Base-by-base conservation (phyloP, 768 basidiomycete genomes). In the Macrolepiota fuliginosa region DNA sequence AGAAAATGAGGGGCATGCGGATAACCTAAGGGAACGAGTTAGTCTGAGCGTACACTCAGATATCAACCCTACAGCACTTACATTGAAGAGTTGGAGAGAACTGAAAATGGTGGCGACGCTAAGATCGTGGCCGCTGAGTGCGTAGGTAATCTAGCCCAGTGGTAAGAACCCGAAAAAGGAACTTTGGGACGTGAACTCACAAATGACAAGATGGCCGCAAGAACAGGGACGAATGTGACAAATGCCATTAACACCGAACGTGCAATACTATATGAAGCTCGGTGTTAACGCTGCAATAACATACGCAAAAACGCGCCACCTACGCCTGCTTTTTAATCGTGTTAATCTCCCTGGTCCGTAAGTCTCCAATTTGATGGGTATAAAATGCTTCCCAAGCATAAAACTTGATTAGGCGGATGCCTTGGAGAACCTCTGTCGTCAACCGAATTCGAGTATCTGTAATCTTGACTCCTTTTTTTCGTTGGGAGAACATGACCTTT, bases 381-480 rank as follows among this genome's bases (percentile, higher is more conserved):
- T 83, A 86, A 62, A 83, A 83, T 12, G 63, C 58, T 66, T 86
- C 86, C 81, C 84, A 88, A 0, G 83, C 83, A 66, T 85, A 88
- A 29, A 80, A 73, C 71, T 90, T 90, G 66, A 90, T 78, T 4
- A 88, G 76, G 3, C 88, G 80, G 58, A 90, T 87, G 45, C 85
- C 85, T 70, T 87, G 85, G 13, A 92, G 72, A 1, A 90, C 80
- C 76, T 91, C 90, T 0, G 82, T 86, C 0, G 84, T 80, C 24
- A 90, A 76, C 13, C 88, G 75, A 11, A 91, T 84, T 12, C 90
- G 81, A 53, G 77, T 77, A 65, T 92, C 90, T 4, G 89, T 89
- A 61, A 89, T 79, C 64, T 83, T 79, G 54, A 90, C 82, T 29
- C 82, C 83, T 65, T 83, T 84, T 58, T 76, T 74, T 35, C 82